Evolutionary conservation across 1,139 yeast genomes (phyloP), one percentile per base, ranked within the genome.

Genomic region (Pichia sp.): DNA sequence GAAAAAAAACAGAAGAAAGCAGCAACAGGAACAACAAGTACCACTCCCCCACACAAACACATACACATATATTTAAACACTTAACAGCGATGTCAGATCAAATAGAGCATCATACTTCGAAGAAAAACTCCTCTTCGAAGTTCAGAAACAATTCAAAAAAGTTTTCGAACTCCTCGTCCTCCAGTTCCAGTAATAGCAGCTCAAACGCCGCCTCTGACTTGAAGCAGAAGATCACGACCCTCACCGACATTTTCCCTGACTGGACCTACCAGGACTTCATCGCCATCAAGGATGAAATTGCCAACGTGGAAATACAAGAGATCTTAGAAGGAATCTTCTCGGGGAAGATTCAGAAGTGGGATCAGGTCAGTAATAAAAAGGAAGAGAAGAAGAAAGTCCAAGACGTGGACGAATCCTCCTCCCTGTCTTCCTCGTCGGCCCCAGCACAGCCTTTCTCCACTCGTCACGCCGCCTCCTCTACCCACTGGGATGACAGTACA

Each of bases 221-320:
- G 50, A 75, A 72, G 62, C 68, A 71, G 58, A 77, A 79, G 63
- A 75, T 90, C 64, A 73, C 77, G 58, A 80, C 87, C 50, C 80
- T 93, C 66, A 73, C 78, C 55, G 98, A 93, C 70, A 77, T 93
- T 77, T 92, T 93, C 75, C 96, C 97, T 45, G 97, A 89, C 68
- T 93, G 99, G 99, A 82, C 89, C 56, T 77, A 80, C 53, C 96
- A 88, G 47, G 99, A 93, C 69, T 82, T 93, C 70, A 74, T 79
- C 53, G 81, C 86, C 54, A 84, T 90, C 57, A 82, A 92, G 62
- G 76, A 77, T 57, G 98, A 93, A 71, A 81, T 87, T 63, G 76
- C 62, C 15, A 69, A 73, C 58, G 79, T 85, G 62, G 90, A 87
- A 67, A 76, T 90, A 62, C 95, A 87, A 67, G 78, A 81, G 51